Conservation (phyloP, 2,329 filamentous ascomycete genomes). For the Hymenoscyphus albidus region DNA sequence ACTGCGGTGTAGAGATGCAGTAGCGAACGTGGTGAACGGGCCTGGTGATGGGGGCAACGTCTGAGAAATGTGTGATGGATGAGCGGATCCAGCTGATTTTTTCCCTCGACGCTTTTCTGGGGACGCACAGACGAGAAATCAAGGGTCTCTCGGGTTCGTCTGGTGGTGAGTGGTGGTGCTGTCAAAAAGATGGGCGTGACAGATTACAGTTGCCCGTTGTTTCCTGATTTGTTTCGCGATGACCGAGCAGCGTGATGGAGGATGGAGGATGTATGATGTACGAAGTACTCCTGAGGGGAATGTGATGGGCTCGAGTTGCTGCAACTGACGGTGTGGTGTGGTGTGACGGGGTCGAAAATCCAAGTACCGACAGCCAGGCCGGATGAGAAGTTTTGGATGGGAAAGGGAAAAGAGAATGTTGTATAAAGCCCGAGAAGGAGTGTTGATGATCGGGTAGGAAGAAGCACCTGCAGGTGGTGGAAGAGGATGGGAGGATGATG, state of each 20-base stretch:
- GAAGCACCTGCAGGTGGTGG: not conserved
- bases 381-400: not conserved
- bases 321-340: constrained; percentile 11
- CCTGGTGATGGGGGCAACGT: constrained; percentile 6
- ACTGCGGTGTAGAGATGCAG: not conserved
- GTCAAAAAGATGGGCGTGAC: not conserved
- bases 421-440: constrained; percentile 4
- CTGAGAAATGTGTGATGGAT: not conserved
- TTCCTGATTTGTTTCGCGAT: constrained; percentile 26
- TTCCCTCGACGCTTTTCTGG: constrained; percentile 6
- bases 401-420: not conserved
- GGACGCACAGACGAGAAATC: constrained; percentile 18
- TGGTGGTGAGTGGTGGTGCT: constrained; percentile 6
- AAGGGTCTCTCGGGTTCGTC: constrained; percentile 8
- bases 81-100: constrained; percentile 1
- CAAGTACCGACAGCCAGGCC: constrained; percentile 17
- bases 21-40: not conserved
- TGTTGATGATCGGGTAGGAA: constrained; percentile 1
- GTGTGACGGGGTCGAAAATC: not conserved
- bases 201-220: constrained; percentile 14
- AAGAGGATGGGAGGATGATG: not conserved
- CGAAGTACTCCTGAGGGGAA: constrained; percentile 24
- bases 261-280: too few relatives aligned
- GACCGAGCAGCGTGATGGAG: constrained; percentile 7
- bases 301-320: constrained; percentile 15